Evolutionary conservation across 441 rosid genomes (phyloP), one percentile per base, ranked within the genome.

Genomic region (Flueggea neowawraea): DNA sequence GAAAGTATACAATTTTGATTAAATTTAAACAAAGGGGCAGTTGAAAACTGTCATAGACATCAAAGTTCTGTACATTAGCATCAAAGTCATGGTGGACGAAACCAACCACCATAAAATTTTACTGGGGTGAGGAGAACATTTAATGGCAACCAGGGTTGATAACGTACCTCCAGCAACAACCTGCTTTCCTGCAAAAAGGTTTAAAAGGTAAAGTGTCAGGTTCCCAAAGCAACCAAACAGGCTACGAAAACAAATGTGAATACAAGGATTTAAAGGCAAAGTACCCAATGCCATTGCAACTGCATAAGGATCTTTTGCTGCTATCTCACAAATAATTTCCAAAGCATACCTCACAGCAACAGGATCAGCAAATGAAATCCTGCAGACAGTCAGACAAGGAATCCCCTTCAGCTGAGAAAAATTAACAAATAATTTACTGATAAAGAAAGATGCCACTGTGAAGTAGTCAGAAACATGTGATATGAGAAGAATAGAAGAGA

Each of bases 271-370:
- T 8, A 48, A 60, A n/a, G 41, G 52, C 13, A 58, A 49, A 54
- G 31, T 59, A 92, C 99, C 98, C 79, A 95, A 80, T 62, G 98
- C 84, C 98, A 92, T 86, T 65, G 99, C 97, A 71, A 89, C 97
- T 48, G 96, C 79, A 85, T 90, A 89, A 60, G 99, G 98, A 73
- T 95, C 98, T 77, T 75, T 87, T 58, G 85, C 57, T 53, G 99
- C 98, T 75, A 95, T 68, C 72, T 92, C 98, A 45, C 84, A 84
- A 57, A 88, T 67, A 77, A 95, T 90, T 80, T 92, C 96, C 77
- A 95, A 72, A 52, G 99, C 84, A 87, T 92, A 97, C 75, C 99
- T 84, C 78, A 95, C 99, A 57, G 99, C 98, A 76, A 95, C 80
- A 76, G 99, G 98, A 84, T 95, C 99, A 64, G 91, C 84, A 82